Evolutionary conservation across 331 rosid genomes (phyloP), one percentile per base, ranked within the genome.

Genomic region (Prunus yedoensis): DNA sequence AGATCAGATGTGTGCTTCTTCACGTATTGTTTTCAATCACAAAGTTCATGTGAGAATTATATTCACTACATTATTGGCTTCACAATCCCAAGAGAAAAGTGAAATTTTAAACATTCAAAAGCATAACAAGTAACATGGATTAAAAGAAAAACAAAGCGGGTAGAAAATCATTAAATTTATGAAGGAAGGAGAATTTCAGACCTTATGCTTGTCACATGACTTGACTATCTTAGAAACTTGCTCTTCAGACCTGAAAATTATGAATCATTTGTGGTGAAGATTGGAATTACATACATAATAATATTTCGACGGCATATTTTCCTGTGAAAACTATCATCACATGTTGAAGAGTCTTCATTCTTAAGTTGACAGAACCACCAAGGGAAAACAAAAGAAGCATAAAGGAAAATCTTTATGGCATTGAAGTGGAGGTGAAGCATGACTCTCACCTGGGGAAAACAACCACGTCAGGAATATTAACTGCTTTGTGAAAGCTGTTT

Each of bases 401-500:
- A 13, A 49, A 13, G 16, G 16, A 21, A 56, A 56, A 56, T 11
- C 27, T 25, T n/a, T 56, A 59, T 20, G 18, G 9, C 38, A 59
- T 27, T 25, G 23, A 64, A 62, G 52, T 74, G 63, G 13, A 71
- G 75, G n/a, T 23, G 27, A 58, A 72, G 70, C 72, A 70, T 51
- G 3, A 66, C 71, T 72, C 85, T 81, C 79, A 88, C 98, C 91
- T 86, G 0, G 97, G 89, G 85, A 88, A 90, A 80, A 94, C 96
- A 79, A 94, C 88, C 73, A 90, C 88, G 69, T 94, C 97, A 1
- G 98, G 97, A 81, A 94, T 87, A 87, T 94, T 94, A 63, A 88
- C 88, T 60, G 98, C 96, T 82, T 76, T 85, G 87, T 93, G 98
- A 79, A 91, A 93, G 85, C 98, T 93, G 74, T 93, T 75, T 35